phyloP scores from a whole-genome alignment of 192 early-diverging fungal genomes.

The Mortierella hygrophila region DNA sequence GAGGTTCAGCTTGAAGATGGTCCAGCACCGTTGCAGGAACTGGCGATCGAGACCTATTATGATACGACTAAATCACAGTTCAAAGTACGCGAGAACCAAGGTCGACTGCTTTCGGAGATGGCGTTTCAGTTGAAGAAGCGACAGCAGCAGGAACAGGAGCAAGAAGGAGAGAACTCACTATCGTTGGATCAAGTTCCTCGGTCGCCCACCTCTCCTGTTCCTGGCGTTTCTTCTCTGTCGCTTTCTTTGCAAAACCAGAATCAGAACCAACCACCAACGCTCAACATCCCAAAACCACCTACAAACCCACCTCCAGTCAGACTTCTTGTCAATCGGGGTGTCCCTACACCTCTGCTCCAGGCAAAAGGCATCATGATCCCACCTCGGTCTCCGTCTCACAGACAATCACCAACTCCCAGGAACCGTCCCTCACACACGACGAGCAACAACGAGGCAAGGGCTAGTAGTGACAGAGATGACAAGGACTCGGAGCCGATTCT shows the following conservation, averaged over 20 bases:
- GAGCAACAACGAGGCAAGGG: neutral
- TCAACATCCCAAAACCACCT: conserved; percentile 49
- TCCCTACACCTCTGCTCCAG: neutral
- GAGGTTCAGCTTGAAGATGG: conserved; percentile 14
- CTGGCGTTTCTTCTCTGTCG: conserved; percentile 5
- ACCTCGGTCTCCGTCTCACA: neutral
- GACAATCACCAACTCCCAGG: neutral
- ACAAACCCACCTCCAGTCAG: conserved; percentile 44
- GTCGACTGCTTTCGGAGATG: conserved; percentile 31
- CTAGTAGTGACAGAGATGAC: conserved; percentile 7
- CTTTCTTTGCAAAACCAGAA: conserved; percentile 14
- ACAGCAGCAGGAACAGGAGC: conserved; percentile 12
- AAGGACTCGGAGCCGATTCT: conserved; percentile 13
- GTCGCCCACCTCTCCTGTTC: neutral
- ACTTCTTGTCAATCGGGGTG: conserved; percentile 24
- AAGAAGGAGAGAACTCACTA: neutral
- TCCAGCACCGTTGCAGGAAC: conserved; percentile 16
- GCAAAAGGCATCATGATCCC: neutral
- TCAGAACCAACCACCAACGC: conserved; percentile 17
- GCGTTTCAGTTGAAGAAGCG: conserved; percentile 24
- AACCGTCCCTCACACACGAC: neutral
- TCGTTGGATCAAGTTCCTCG: neutral
- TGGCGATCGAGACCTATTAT: conserved; percentile 43
- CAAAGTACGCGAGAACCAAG: conserved; percentile 33
- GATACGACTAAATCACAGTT: conserved; percentile 54